Evolutionary conservation across 371 early-diverging fungal species (phyloP).

Genomic region (Rhizopus sp.): DNA sequence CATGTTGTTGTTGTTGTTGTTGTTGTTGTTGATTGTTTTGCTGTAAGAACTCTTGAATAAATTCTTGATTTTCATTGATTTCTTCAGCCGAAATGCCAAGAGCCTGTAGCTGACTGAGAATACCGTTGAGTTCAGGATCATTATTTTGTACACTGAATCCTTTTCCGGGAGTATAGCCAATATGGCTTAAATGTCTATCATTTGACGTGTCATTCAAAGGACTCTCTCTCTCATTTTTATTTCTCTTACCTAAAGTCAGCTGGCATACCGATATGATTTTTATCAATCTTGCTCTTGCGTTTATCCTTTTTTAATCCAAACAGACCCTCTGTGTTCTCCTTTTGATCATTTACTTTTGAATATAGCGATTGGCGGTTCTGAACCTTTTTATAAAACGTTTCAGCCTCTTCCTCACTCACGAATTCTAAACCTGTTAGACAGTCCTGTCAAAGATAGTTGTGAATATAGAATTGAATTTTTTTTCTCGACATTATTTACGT

Average conservation of each 20-base stretch:
- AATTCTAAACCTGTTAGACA: slow-evolving; percentile 84
- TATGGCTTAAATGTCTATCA: slow-evolving; percentile 71
- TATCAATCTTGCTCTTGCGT: slow-evolving; percentile 59
- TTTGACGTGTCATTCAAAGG: background rate
- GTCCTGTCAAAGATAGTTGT: slow-evolving; percentile 44
- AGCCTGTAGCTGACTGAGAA: slow-evolving; percentile 73
- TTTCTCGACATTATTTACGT: slow-evolving; percentile 51
- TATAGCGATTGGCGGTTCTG: slow-evolving; percentile 48
- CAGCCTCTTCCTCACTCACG: slow-evolving; percentile 83
- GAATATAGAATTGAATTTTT: background rate
- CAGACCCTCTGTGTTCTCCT: slow-evolving; percentile 3
- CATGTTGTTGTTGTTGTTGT: slow-evolving; percentile 1
- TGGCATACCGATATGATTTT: slow-evolving; percentile 75
- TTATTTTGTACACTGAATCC: slow-evolving; percentile 83
- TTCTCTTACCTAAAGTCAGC: slow-evolving; percentile 63
- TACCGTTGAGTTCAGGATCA: slow-evolving; percentile 75
- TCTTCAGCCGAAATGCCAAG: slow-evolving; percentile 82
- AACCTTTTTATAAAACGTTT: slow-evolving; percentile 73
- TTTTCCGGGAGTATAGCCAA: slow-evolving; percentile 77
- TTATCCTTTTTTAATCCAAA: slow-evolving; percentile 9
- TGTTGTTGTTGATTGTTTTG: slow-evolving; percentile 25
- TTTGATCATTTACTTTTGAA: slow-evolving; percentile 31
- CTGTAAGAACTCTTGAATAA: slow-evolving; percentile 52
- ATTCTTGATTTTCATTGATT: slow-evolving; percentile 56
- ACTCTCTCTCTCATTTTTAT: slow-evolving; percentile 5